phyloP scores from a whole-genome alignment of 352 stramenopile species.

The Phytophthora pisi region DNA sequence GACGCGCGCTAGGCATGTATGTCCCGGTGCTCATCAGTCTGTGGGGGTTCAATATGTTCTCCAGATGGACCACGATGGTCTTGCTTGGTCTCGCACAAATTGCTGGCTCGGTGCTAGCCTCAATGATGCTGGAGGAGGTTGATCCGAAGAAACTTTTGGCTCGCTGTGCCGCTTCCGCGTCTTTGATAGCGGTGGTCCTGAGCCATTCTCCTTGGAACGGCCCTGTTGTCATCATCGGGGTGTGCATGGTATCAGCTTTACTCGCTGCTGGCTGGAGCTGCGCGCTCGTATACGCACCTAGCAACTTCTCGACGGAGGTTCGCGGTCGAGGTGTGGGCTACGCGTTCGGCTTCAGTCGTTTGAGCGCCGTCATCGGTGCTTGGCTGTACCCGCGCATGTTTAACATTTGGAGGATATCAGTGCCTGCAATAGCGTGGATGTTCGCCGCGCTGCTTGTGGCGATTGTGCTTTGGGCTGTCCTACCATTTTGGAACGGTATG shows the following conservation, averaged over 20 bases:
- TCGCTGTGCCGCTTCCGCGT: constrained; percentile 2
- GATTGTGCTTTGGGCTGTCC: constrained; percentile 2
- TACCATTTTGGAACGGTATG: neutral
- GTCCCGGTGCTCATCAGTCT: constrained; percentile 34
- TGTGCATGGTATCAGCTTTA: constrained; percentile 13
- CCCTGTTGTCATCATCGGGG: constrained; percentile 9
- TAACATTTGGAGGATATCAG: constrained; percentile 29
- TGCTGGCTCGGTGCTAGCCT: constrained; percentile 17
- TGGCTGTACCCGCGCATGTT: constrained; percentile 37
- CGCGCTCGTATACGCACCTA: constrained; percentile 23
- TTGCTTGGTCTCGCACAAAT: constrained; percentile 17
- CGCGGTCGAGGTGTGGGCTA: constrained; percentile 25
- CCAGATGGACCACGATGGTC: constrained; percentile 18
- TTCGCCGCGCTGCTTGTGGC: constrained; percentile 16
- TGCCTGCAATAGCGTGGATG: constrained; percentile 23
- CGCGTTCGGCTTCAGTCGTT: constrained; percentile 23
- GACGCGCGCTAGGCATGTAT: constrained; percentile 33
- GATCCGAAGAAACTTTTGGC: constrained; percentile 13
- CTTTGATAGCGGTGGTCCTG: neutral
- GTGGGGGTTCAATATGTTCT: constrained; percentile 35
- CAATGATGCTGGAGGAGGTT: constrained; percentile 17
- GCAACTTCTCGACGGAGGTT: constrained; percentile 11
- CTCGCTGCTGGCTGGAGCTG: constrained; percentile 30
- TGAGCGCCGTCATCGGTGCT: constrained; percentile 12
- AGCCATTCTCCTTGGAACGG: constrained; percentile 19